phyloP scores from a whole-genome alignment of 306 rosid genomes.

The Boehmeria nivea region DNA sequence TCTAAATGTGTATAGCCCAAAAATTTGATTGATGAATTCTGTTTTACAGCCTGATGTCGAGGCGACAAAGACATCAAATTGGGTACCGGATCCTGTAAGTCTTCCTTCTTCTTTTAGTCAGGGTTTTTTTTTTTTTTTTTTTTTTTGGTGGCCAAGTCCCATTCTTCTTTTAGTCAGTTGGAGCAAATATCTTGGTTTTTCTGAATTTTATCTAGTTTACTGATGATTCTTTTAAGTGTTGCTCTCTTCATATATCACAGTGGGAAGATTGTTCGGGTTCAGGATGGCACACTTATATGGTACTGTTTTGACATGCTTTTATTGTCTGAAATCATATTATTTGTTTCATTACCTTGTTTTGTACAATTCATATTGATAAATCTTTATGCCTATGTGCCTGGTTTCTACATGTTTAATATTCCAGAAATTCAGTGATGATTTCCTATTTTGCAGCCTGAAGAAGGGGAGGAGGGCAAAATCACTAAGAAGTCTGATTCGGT shows the following conservation, averaged over 20 bases:
- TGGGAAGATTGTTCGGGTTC: constrained; percentile 14
- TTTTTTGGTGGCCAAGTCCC: too few relatives aligned
- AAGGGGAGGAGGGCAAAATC: background rate
- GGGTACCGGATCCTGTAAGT: background rate
- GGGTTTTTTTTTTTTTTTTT: too few relatives aligned
- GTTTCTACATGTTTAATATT: background rate
- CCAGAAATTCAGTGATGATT: background rate
- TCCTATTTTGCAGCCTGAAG: background rate
- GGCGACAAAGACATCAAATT: background rate
- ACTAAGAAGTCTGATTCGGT: background rate
- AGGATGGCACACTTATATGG: constrained; percentile 6
- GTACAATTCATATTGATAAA: background rate
- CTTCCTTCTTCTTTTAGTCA: too few relatives aligned
- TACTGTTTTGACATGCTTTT: background rate
- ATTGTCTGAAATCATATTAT: background rate
- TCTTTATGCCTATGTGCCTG: too few relatives aligned
- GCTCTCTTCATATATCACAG: constrained; percentile 8
- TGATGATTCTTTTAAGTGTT: background rate
- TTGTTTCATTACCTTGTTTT: background rate
- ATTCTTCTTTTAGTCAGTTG: too few relatives aligned
- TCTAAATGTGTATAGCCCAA: too few relatives aligned
- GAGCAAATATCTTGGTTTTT: background rate
- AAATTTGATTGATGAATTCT: background rate
- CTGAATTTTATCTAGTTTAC: background rate
- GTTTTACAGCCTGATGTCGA: background rate